Percentiles rank a stretch among this genome's conserved stretches.
Evolutionary conservation across 179 eudicot genomes (phyloP).

Genomic region (Camellia oleifera): DNA sequence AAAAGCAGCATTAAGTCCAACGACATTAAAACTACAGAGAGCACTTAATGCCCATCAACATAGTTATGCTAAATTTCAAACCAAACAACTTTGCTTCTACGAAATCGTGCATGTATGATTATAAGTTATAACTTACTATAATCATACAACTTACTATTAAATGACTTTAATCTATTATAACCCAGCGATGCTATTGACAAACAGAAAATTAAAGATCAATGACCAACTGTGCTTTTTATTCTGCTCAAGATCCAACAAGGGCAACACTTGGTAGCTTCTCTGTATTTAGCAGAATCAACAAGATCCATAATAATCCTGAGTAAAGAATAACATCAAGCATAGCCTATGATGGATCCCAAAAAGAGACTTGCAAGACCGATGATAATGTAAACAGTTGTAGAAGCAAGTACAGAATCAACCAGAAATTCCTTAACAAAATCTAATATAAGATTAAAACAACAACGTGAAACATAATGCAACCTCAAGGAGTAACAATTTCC

Average conservation of each 20-base stretch:
- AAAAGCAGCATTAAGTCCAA: background rate
- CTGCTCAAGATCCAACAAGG: constrained; percentile 4
- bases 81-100: background rate
- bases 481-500: background rate
- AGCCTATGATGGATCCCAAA: background rate
- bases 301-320: background rate
- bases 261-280: background rate
- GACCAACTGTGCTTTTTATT: background rate
- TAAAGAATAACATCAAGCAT: background rate
- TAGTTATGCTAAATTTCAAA: background rate
- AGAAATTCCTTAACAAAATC: background rate
- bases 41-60: constrained; percentile 1
- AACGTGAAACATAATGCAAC: background rate
- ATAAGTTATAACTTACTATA: too few relatives aligned
- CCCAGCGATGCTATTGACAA: background rate
- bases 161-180: background rate
- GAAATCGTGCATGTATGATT: background rate
- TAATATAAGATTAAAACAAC: background rate
- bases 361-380: background rate
- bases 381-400: background rate
- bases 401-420: constrained; percentile 8
- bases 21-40: constrained; percentile 2
- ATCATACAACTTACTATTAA: background rate
- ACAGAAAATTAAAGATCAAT: background rate
- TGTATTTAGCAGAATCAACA: background rate